Evolutionary conservation across 257 asterid genomes (phyloP).

Genomic region (Plantago major): DNA sequence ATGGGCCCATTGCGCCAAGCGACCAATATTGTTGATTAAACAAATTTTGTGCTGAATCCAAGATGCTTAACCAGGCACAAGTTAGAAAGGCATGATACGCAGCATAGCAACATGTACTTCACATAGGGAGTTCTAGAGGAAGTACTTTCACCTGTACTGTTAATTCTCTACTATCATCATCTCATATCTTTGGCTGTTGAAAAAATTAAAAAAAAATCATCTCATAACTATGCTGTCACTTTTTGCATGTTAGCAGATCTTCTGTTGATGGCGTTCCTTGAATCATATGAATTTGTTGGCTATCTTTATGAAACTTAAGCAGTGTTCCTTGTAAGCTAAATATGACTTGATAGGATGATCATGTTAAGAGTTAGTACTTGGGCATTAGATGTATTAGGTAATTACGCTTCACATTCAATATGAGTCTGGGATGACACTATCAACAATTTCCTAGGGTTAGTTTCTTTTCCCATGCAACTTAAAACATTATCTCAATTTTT

Average conservation of each 20-base stretch:
- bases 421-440: no score
- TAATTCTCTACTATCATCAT: neutral
- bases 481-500: no score
- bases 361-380: no score
- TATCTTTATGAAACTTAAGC: neutral
- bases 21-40: neutral
- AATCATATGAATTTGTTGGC: neutral
- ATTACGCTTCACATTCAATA: no score
- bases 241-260: neutral
- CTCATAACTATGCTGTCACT: neutral
- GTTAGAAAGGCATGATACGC: constrained; percentile 1
- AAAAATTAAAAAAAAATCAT: no score
- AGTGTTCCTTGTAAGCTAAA: no score
- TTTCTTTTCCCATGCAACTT: no score
- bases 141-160: neutral
- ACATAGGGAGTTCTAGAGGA: neutral
- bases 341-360: no score
- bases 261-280: neutral
- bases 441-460: no score
- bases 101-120: neutral
- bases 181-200: no score
- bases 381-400: no score
- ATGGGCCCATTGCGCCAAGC: no score
- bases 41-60: neutral
- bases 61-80: neutral